Percentiles rank a stretch among this genome's conserved stretches.
Evolutionary conservation across 2,329 filamentous ascomycete species (phyloP).

Genomic region (Claviceps quebecensis): DNA sequence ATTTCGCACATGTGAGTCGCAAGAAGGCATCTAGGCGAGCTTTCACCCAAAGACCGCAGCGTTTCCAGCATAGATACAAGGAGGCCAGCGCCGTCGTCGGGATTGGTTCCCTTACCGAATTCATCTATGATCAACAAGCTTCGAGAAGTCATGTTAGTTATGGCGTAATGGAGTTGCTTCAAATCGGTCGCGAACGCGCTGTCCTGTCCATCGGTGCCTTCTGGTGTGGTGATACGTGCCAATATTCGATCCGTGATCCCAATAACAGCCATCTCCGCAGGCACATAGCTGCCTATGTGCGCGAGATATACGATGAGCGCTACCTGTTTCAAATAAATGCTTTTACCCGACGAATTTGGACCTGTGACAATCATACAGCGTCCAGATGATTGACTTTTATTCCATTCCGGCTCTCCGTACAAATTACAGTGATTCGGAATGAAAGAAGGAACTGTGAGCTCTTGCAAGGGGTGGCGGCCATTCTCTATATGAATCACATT

Average conservation of each 20-base stretch:
- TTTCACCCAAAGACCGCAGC: slow-evolving; percentile 31
- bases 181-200: slow-evolving; percentile 64
- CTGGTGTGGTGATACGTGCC: slow-evolving; percentile 66
- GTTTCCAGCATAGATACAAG: slow-evolving; percentile 43
- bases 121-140: slow-evolving; percentile 88
- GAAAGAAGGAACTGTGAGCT: slow-evolving; percentile 65
- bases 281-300: slow-evolving; percentile 85
- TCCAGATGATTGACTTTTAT: background rate
- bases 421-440: slow-evolving; percentile 72
- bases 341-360: slow-evolving; percentile 94
- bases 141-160: slow-evolving; percentile 58
- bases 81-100: slow-evolving; percentile 43
- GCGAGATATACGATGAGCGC: slow-evolving; percentile 85
- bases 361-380: slow-evolving; percentile 68
- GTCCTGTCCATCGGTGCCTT: slow-evolving; percentile 43
- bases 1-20: slow-evolving; percentile 59
- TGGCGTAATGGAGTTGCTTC: slow-evolving; percentile 67
- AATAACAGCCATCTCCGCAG: slow-evolving; percentile 60
- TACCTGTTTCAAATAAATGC: slow-evolving; percentile 85
- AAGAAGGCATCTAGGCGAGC: slow-evolving; percentile 42
- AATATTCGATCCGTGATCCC: slow-evolving; percentile 88
- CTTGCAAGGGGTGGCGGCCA: slow-evolving; percentile 81
- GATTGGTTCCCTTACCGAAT: slow-evolving; percentile 56
- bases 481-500: slow-evolving; percentile 61
- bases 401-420: slow-evolving; percentile 38